These are phyloP conservation scores for Centaurea solstitialis DNA, from an alignment of 129 eudicot genomes.

Conservation along the genomic window DNA sequence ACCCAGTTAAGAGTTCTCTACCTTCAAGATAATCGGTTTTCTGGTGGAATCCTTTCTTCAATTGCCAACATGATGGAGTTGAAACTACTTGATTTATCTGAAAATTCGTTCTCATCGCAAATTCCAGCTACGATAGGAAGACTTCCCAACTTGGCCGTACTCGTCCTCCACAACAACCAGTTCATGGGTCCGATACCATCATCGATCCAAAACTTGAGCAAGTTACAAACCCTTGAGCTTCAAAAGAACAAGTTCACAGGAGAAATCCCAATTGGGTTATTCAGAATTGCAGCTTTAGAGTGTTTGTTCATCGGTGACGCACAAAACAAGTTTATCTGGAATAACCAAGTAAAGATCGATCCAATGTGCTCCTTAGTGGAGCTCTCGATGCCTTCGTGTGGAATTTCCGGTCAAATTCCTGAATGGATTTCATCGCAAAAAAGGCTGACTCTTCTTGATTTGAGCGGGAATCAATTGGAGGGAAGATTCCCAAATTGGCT, in stretches of 20 bases:
- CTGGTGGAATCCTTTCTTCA: conserved; percentile 2
- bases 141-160: conserved; percentile 34
- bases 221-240: conserved; percentile 31
- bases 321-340: conserved; percentile 7
- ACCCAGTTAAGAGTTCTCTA: conserved; percentile 31
- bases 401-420: conserved; percentile 20
- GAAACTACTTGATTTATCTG: conserved; percentile 30
- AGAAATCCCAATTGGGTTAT: conserved; percentile 47
- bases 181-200: conserved; percentile 42
- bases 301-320: conserved; percentile 19
- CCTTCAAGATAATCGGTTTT: conserved; percentile 18
- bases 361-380: conserved; percentile 2
- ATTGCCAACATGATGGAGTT: conserved; percentile 24
- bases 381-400: conserved; percentile 26
- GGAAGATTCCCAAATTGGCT: conserved; percentile 36
- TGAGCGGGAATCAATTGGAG: conserved; percentile 35
- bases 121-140: conserved; percentile 42
- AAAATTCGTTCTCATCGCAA: conserved; percentile 27
- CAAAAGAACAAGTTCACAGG: conserved; percentile 37
- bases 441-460: conserved; percentile 1
- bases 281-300: conserved; percentile 19
- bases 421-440: conserved; percentile 14
- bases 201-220: conserved; percentile 30
- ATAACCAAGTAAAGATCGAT: background rate
- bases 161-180: conserved; percentile 39